A percentile compares a stretch with the other conserved stretches of the same genome.
Conservation (phyloP, 495 filamentous ascomycete species). For the Aspergillus diversus region DNA sequence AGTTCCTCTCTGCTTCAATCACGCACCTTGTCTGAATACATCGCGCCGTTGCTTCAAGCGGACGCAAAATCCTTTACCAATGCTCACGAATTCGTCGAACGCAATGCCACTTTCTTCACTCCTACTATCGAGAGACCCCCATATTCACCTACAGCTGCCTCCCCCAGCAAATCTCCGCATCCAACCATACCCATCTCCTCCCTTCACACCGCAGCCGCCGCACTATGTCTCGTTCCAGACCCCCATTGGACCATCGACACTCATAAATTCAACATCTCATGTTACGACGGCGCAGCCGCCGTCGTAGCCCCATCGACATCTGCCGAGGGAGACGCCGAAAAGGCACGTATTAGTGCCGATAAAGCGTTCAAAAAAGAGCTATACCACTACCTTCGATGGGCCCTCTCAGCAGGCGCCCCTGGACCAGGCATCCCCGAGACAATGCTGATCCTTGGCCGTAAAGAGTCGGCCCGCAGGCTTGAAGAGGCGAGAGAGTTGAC, state of each 20-base stretch:
- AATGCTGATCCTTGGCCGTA: conserved; percentile 66
- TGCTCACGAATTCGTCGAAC: conserved; percentile 57
- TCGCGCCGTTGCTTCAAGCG: conserved; percentile 57
- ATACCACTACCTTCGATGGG: conserved; percentile 69
- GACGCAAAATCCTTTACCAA: conserved; percentile 67
- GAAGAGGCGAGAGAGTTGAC: conserved; percentile 47
- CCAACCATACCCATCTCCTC: conserved; percentile 36
- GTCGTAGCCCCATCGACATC: conserved; percentile 16
- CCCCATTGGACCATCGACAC: conserved; percentile 42
- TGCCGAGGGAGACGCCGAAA: conserved; percentile 13
- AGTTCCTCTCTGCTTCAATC: conserved; percentile 39
- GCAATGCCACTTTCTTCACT: conserved; percentile 68
- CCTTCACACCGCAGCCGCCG: conserved; percentile 44
- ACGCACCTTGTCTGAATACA: conserved; percentile 35
- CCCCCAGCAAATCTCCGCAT: conserved; percentile 15
- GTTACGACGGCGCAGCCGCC: conserved; percentile 38
- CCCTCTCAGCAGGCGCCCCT: conserved; percentile 56
- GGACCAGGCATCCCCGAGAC: conserved; percentile 63
- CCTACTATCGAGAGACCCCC: conserved; percentile 38
- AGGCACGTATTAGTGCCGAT: conserved; percentile 26
- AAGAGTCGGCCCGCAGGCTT: conserved; percentile 60
- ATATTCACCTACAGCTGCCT: conserved; percentile 31
- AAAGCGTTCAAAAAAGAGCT: conserved; percentile 48
- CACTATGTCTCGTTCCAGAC: conserved; percentile 43
- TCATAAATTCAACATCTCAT: conserved; percentile 42